Percentiles rank a stretch among this genome's conserved stretches.
Evolutionary conservation across 2,329 filamentous ascomycete genomes (phyloP).

Genomic region (Botrytis medusae): DNA sequence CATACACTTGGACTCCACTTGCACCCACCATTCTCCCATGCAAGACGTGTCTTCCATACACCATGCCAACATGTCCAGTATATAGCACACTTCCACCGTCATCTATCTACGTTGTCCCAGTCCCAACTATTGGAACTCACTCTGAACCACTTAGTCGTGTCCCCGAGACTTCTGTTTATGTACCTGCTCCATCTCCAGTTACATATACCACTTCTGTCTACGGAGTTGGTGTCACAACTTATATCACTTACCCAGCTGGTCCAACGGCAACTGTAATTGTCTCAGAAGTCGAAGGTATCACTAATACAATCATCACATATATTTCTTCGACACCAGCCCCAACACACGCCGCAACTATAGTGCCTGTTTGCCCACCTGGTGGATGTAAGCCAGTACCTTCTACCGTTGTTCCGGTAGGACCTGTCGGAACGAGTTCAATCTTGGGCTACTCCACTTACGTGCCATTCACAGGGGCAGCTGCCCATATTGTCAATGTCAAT

Average conservation of each 20-base stretch:
- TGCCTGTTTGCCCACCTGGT: not conserved
- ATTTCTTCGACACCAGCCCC: not conserved
- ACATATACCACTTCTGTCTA: slow-evolving; percentile 3
- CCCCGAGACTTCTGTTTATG: slow-evolving; percentile 15
- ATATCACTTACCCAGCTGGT: slow-evolving; percentile 13
- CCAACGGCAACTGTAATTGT: slow-evolving; percentile 1
- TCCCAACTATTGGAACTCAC: slow-evolving; percentile 8
- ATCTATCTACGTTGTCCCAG: slow-evolving; percentile 14
- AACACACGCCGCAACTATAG: not conserved
- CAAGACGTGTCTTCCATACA: slow-evolving; percentile 26
- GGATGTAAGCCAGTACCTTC: not conserved
- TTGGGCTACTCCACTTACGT: slow-evolving; percentile 17
- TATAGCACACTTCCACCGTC: slow-evolving; percentile 19
- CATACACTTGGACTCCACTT: slow-evolving; percentile 24
- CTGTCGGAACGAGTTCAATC: slow-evolving; percentile 12
- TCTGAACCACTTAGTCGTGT: not conserved
- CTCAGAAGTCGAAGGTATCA: not conserved
- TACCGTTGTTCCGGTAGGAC: not conserved
- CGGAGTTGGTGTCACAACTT: slow-evolving; percentile 1
- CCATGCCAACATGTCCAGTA: slow-evolving; percentile 25
- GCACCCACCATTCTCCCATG: slow-evolving; percentile 23
- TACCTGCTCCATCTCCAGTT: slow-evolving; percentile 8
- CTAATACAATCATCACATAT: slow-evolving; percentile 16
- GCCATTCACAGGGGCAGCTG: slow-evolving; percentile 11
- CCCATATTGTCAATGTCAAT: not conserved